Base-by-base conservation (phyloP, 2,329 filamentous ascomycete species). In the Cryphonectria naterciae region DNA sequence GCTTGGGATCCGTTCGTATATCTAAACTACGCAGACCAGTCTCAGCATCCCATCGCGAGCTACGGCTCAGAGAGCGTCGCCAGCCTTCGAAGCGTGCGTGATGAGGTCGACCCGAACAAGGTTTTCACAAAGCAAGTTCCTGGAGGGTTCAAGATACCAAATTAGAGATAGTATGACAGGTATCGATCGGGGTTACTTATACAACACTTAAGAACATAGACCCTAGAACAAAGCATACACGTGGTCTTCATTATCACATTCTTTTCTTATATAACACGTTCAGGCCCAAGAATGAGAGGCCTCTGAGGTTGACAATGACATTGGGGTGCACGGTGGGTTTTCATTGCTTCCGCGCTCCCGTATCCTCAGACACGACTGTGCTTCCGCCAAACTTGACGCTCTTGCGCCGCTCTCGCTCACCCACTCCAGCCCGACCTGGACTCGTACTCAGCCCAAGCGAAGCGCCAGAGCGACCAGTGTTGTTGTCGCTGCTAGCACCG, bases 361-460 rank as follows among this genome's bases (percentile, higher is more conserved):
- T 32, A 15, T 58, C 54, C 28, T 58, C 54, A 15, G 54, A 58
- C 11, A 64, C 1, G 25, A 70, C 71, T n/a, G 69, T 71, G 32
- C 67, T 81, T 60, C 81, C 82, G 2, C 84, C 85, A 79, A 91
- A 89, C 80, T 91, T 91, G 75, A 91, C 89, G 73, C 88, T 90
- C 83, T 90, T 90, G 77, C 88, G 83, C 73, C 87, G 82, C 77
- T 90, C 88, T 70, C 87, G 79, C 63, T 86, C 85, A 0, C 73
- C 68, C 1, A 76, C 77, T 1, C 78, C 78, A 37, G 74, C 74
- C 68, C 80, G 75, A 1, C 84, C 84, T 1, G 86, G 86, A 68
- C 86, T 88, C 0, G 85, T 85, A 74, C 86, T 86, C 4, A 88
- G 74, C 2, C 87, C 79, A 32, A 22, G n/a, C 2, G 63, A 49